Evolutionary conservation across 164 flowering plant genomes (phyloP).

Genomic region (Echeveria elegans): DNA sequence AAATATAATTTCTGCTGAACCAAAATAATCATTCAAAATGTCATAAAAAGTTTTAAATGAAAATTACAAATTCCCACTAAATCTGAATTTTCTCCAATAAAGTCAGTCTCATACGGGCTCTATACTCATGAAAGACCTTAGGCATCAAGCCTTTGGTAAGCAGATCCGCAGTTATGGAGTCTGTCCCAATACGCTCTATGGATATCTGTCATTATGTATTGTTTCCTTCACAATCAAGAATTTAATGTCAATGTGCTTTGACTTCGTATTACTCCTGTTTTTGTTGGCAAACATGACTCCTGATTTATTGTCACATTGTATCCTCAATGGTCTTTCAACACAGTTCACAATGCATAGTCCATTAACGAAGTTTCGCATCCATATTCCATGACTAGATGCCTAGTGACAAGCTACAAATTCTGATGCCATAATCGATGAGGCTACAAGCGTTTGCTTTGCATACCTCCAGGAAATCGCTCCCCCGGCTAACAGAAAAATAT

Average conservation of each 20-base stretch:
- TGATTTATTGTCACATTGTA: constrained; percentile 14
- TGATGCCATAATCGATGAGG: not conserved
- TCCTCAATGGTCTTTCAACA: constrained; percentile 13
- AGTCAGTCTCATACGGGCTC: constrained; percentile 8
- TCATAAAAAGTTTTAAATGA: too few species aligned
- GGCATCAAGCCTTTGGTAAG: constrained; percentile 8
- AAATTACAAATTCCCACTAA: too few species aligned
- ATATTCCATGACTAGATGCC: constrained; percentile 8
- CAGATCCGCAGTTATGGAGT: constrained; percentile 10
- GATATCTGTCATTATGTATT: constrained; percentile 9
- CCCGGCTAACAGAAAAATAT: not conserved
- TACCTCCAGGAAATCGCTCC: constrained; percentile 4
- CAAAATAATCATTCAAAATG: too few species aligned
- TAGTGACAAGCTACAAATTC: not conserved
- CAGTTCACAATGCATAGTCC: constrained; percentile 7
- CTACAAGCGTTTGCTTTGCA: not conserved
- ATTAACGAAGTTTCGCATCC: constrained; percentile 7
- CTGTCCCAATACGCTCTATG: not conserved
- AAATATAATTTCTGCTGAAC: too few species aligned
- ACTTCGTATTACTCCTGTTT: constrained; percentile 12
- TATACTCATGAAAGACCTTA: constrained; percentile 10
- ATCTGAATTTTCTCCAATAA: too few species aligned
- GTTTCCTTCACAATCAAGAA: constrained; percentile 16
- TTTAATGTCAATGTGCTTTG: constrained; percentile 17
- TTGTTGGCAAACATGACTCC: constrained; percentile 13